Evolutionary conservation across 1,284 basidiomycete species (phyloP), one percentile per base, ranked within the genome.

Genomic region (Papiliotrema laurentii): DNA sequence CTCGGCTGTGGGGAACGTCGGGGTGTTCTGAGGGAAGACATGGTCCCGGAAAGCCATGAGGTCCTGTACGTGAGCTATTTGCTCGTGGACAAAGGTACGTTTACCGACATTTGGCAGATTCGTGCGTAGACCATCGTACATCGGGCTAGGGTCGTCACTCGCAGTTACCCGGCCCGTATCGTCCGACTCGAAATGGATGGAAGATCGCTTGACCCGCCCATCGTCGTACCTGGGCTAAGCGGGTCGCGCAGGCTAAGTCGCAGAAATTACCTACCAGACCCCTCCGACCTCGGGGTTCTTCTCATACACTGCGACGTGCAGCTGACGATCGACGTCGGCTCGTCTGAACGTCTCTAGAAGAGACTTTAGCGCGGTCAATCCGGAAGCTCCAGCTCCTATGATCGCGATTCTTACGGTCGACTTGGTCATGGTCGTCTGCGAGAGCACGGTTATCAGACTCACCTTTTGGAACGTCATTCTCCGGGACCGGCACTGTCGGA

Each of bases 381-480:
- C 76, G 0, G 70, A 58, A 16, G 72, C 64, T 13, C 77, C 76
- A 0, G 64, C 73, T 13, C 77, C 76, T 16, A 78, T 68, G 28
- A 78, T 58, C 4, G 73, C 75, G 18, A 77, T 59, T 22, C 64
- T 55, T 4, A 51, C 55, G 4, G 28, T 46, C 1, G 52, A 11
- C 28, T 7, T 24, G 4, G 27, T 33, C 28, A 44, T 33, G 7
- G 6, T 43, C 5, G 24, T n/a, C n/a, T n/a, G n/a, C n/a, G n/a
- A n/a, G n/a, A n/a, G n/a, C n/a, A n/a, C n/a, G n/a, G n/a, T n/a
- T n/a, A n/a, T n/a, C n/a, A n/a, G n/a, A n/a, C n/a, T n/a, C n/a
- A n/a, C n/a, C n/a, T n/a, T n/a, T n/a, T n/a, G n/a, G n/a, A n/a
- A n/a, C n/a, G n/a, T n/a, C n/a, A n/a, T n/a, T n/a, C n/a, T n/a